Conservation (phyloP, 1,284 basidiomycete species). For the Apiotrichum domesticum region DNA sequence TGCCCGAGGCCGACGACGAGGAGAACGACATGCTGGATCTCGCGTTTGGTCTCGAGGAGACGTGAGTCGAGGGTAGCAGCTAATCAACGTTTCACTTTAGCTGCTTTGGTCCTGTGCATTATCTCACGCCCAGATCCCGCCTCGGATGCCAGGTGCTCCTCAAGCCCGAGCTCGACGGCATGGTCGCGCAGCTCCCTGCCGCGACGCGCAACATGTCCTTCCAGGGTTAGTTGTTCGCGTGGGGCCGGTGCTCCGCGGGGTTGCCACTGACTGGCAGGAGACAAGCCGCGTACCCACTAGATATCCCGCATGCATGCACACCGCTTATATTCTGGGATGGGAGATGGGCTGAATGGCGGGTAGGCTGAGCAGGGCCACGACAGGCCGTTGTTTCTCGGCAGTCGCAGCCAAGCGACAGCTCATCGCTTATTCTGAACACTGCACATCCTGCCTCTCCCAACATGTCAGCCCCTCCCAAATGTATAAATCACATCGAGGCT, state of each 20-base stretch:
- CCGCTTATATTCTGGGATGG: background rate
- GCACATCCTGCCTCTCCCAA: background rate
- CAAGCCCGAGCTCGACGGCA: constrained; percentile 75
- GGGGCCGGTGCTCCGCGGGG: constrained; percentile 7
- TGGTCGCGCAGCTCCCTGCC: constrained; percentile 76
- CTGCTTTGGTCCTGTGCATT: background rate
- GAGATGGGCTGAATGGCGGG: background rate
- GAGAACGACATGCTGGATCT: constrained; percentile 99
- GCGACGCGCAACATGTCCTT: constrained; percentile 98
- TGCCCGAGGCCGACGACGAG: constrained; percentile 91
- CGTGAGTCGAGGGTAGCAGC: constrained; percentile 52
- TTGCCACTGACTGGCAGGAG: background rate
- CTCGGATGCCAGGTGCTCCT: constrained; percentile 75
- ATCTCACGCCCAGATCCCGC: constrained; percentile 47
- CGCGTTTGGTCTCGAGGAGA: constrained; percentile 94
- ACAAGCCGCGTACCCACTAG: background rate
- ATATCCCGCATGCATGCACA: background rate
- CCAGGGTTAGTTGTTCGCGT: constrained; percentile 52
- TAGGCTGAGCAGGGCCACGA: too few relatives aligned
- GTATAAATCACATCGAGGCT: constrained; percentile 2
- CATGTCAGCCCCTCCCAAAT: background rate
- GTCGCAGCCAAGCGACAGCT: too few relatives aligned
- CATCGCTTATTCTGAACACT: background rate
- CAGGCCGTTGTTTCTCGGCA: too few relatives aligned
- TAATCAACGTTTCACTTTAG: background rate